Percentiles rank a stretch among this genome's conserved stretches.
Evolutionary conservation across 2,329 filamentous ascomycete genomes (phyloP).

Genomic region (Ceratocystis alfenasii): DNA sequence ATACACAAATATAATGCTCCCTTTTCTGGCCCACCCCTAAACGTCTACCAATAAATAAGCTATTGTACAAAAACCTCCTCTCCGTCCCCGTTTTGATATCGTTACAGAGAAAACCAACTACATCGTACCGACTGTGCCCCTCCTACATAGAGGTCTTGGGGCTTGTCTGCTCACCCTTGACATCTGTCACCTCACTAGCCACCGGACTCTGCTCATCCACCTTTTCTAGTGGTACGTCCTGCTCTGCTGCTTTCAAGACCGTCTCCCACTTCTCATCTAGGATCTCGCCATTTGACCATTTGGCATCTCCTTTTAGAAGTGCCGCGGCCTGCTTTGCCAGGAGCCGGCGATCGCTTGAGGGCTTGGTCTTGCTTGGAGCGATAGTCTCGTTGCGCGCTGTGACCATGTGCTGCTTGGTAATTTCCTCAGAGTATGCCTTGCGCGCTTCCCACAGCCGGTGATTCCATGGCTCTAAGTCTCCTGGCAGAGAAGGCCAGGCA

Average conservation of each 20-base stretch:
- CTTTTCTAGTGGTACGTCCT: constrained; percentile 25
- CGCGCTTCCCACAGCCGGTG: constrained; percentile 45
- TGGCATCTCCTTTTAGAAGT: constrained; percentile 47
- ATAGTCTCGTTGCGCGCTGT: constrained; percentile 14
- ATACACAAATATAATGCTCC: not conserved
- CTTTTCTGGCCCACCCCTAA: not conserved
- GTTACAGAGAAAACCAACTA: constrained; percentile 14
- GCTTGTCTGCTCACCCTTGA: not conserved
- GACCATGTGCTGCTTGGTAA: constrained; percentile 27
- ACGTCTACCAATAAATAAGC: constrained; percentile 22
- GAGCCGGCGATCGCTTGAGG: constrained; percentile 34
- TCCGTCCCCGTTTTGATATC: constrained; percentile 8
- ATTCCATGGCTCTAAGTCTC: constrained; percentile 53
- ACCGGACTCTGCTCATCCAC: constrained; percentile 23
- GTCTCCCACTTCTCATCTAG: constrained; percentile 39
- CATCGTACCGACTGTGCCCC: not conserved
- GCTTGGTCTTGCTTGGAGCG: constrained; percentile 25
- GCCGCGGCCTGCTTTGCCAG: constrained; percentile 50
- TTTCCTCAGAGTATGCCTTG: constrained; percentile 34
- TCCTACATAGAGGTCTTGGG: constrained; percentile 15
- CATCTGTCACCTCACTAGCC: not conserved
- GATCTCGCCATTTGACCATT: constrained; percentile 43
- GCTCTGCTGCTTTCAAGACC: constrained; percentile 25
- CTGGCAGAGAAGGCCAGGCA: constrained; percentile 65
- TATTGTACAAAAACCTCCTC: constrained; percentile 24